A percentile compares a stretch with the other conserved stretches of the same genome.
Evolutionary conservation across 768 basidiomycete species (phyloP).

Genomic region (Pisolithus marmoratus): DNA sequence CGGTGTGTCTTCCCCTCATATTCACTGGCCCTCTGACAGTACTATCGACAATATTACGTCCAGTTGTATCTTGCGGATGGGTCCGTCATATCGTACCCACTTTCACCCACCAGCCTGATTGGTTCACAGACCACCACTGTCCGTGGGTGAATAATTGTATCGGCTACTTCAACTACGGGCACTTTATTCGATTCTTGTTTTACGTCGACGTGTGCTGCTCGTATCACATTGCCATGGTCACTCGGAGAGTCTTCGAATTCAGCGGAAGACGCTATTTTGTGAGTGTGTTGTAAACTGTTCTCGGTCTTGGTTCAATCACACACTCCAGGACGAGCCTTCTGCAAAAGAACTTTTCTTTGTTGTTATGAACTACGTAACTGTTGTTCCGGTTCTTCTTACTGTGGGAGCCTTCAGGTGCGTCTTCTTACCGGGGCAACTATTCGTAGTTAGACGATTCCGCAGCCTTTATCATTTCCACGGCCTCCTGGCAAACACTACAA

Average conservation of each 20-base stretch:
- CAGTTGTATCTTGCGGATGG: slow-evolving; percentile 88
- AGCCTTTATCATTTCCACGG: slow-evolving; percentile 86
- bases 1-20: slow-evolving; percentile 40
- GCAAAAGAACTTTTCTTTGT: slow-evolving; percentile 71
- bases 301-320: not conserved
- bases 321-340: slow-evolving; percentile 61
- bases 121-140: slow-evolving; percentile 71
- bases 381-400: slow-evolving; percentile 76
- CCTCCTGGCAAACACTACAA: slow-evolving; percentile 78
- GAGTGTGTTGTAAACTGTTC: slow-evolving; percentile 12
- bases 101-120: slow-evolving; percentile 4
- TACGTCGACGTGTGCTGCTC: slow-evolving; percentile 86
- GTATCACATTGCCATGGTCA: slow-evolving; percentile 85
- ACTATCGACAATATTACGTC: slow-evolving; percentile 1
- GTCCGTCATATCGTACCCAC: slow-evolving; percentile 33
- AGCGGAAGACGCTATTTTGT: slow-evolving; percentile 49
- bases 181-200: slow-evolving; percentile 88
- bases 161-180: slow-evolving; percentile 85
- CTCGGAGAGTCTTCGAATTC: slow-evolving; percentile 50
- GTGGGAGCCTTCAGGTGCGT: slow-evolving; percentile 87
- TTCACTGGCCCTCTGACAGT: not conserved
- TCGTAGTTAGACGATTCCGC: slow-evolving; percentile 10
- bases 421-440: not conserved
- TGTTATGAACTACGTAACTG: slow-evolving; percentile 82
- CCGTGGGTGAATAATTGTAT: slow-evolving; percentile 96